Evolutionary conservation across 768 basidiomycete species (phyloP), one percentile per base, ranked within the genome.

Genomic region (Lentinula sp.): DNA sequence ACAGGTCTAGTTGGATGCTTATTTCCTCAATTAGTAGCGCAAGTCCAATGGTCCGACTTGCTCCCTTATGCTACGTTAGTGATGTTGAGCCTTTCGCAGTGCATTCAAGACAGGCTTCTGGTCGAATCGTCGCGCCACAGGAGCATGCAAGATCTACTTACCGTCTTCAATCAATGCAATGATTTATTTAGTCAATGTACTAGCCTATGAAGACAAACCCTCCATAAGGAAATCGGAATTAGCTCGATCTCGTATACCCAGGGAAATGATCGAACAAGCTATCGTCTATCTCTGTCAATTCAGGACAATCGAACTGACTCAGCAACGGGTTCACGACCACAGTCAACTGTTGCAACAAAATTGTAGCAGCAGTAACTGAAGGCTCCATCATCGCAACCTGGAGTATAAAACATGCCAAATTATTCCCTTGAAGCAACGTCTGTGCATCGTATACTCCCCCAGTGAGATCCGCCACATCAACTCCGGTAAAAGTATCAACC

Each of bases 381-480:
- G 35, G 16, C 8, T 7, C 52, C 52, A 41, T 6, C 39, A 18
- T n/a, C 15, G 10, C 32, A 35, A 4, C 33, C 32, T 54, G 52
- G 13, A 54, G 39, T 10, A 41, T 7, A 23, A 54, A 54, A 20
- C 52, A 54, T 32, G n/a, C n/a, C 18, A 60, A 6, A 18, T 53
- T 36, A 12, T 60, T 56, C 33, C 42, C 20, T 8, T 43, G 18
- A 10, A 48, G 20, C 18, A 48, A 20, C n/a, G 20, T 48, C 20
- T 18, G 20, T 7, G 46, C 18, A 42, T 57, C 15, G 33, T 28
- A 61, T 23, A 49, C n/a, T 15, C 60, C 54, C 6, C 60, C 60
- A 12, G 60, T 61, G 37, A 61, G 52, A 46, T 61, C 33, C 6
- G n/a, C 54, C 2, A 61, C 6, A 23, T 57, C n/a, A 23, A 61